Evolutionary conservation across 1,139 yeast species (phyloP), one percentile per base, ranked within the genome.

Genomic region (Candida gigantensis): DNA sequence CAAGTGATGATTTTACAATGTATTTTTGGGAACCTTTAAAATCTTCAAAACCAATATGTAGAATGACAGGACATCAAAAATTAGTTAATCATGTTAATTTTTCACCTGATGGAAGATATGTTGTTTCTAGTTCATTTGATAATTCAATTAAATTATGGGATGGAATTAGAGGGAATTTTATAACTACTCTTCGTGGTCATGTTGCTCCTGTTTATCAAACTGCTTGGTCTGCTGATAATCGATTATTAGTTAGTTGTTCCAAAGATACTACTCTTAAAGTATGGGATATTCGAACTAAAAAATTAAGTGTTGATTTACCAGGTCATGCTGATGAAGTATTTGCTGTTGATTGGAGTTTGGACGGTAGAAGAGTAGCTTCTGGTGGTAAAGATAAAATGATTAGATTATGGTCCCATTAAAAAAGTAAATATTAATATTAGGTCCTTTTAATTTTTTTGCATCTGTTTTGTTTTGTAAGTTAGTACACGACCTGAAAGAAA

Each of bases 31-130:
- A 89, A 53, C 97, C 97, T 10, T 63, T 80, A 35, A 84, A 80
- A 57, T 70, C 84, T 2, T 72, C 74, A 30, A 92, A 90, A 58
- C 98, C 98, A 1, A 61, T 92, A 6, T 80, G 88, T 40, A 76
- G 98, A 53, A 84, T 92, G 94, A 89, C 96, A 1, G 99, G 99
- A 17, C 99, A 92, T 61, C 98, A 92, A 57, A 92, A 92, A 61
- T 72, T 90, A 24, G 98, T 92, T 18, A 92, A 92, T 55, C 97
- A 92, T 58, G 99, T 92, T 6, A 81, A 90, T 6, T 92, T 92
- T 56, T 85, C 96, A 1, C 98, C 99, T 3, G 97, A 92, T 59
- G 97, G 97, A 6, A 76, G 96, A 47, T 75, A 78, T 50, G 77
- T 94, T 36, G 96, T 92, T 1, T 87, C 96, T 9, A 90, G 96